Evolutionary conservation across 2,329 filamentous ascomycete species (phyloP).

Genomic region (Trichoderma oligosporum): DNA sequence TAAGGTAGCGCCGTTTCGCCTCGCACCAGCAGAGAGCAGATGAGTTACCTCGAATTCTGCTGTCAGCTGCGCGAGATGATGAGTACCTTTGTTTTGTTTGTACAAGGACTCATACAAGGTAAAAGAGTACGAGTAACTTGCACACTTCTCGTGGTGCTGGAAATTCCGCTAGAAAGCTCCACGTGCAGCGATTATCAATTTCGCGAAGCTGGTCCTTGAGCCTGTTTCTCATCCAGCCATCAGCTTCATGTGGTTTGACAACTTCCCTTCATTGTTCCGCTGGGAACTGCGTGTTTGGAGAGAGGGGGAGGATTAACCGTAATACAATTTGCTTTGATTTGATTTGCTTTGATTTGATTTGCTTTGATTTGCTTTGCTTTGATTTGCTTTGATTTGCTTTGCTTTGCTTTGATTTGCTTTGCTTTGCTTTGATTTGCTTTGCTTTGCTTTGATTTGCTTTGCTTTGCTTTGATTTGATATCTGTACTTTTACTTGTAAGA

Average conservation of each 20-base stretch:
- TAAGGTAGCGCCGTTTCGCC: slow-evolving; percentile 21
- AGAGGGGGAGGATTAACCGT: too few species aligned
- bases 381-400: too few species aligned
- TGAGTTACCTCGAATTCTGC: slow-evolving; percentile 20
- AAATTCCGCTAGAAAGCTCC: slow-evolving; percentile 5
- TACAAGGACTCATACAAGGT: too few species aligned
- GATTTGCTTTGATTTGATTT: too few species aligned
- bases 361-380: too few species aligned
- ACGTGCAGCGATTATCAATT: slow-evolving; percentile 25
- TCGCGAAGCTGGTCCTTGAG: slow-evolving; percentile 21
- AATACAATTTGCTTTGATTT: too few species aligned
- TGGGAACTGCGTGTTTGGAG: background rate
- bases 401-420: too few species aligned
- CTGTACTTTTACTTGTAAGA: too few species aligned
- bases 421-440: too few species aligned
- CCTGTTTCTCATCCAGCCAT: slow-evolving; percentile 2
- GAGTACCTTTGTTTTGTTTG: too few species aligned
- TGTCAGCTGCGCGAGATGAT: background rate
- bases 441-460: too few species aligned
- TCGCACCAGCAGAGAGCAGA: background rate
- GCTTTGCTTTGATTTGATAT: too few species aligned
- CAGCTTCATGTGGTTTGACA: background rate
- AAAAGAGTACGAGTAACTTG: background rate
- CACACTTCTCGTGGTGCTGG: background rate
- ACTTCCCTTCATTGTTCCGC: background rate